These are phyloP conservation scores for Ogataea nonfermentans DNA, from an alignment of 805 yeast genomes.

Conservation along the genomic window DNA sequence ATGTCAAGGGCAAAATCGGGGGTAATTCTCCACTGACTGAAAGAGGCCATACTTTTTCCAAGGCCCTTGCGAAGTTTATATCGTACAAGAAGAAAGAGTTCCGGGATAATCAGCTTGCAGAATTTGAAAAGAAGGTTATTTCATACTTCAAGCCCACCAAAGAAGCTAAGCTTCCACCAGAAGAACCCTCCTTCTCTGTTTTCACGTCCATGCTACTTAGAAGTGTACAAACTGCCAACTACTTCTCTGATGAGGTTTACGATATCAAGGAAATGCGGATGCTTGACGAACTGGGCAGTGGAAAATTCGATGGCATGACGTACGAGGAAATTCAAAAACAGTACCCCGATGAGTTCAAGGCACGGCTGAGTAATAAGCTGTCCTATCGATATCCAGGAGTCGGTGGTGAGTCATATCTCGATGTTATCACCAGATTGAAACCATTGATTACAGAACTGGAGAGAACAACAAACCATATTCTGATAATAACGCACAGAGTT, in stretches of 20 bases:
- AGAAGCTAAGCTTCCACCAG: constrained; percentile 36
- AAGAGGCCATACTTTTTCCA: constrained; percentile 74
- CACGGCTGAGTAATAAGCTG: constrained; percentile 74
- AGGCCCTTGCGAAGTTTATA: constrained; percentile 73
- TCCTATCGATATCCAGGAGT: constrained; percentile 93
- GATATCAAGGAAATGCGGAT: constrained; percentile 86
- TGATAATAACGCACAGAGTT: constrained; percentile 85
- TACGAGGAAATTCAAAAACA: constrained; percentile 75
- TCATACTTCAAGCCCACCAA: constrained; percentile 3
- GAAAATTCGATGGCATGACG: constrained; percentile 89
- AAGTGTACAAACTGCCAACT: constrained; percentile 72
- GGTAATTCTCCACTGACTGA: constrained; percentile 83
- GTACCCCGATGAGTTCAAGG: constrained; percentile 75
- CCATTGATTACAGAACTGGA: constrained; percentile 93
- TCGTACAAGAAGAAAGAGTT: constrained; percentile 67
- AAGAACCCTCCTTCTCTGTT: constrained; percentile 78
- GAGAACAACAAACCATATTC: constrained; percentile 81
- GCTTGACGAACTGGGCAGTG: constrained; percentile 93
- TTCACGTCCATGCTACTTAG: constrained; percentile 90
- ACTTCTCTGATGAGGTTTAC: constrained; percentile 70
- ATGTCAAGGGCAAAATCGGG: constrained; percentile 82
- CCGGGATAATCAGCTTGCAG: constrained; percentile 56
- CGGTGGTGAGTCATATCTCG: constrained; percentile 94
- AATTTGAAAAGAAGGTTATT: constrained; percentile 43
- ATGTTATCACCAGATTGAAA: constrained; percentile 84